These are phyloP conservation scores for Alternaria novae-zelandiae DNA, from an alignment of 2,329 filamentous ascomycete genomes.

Conservation along the genomic window DNA sequence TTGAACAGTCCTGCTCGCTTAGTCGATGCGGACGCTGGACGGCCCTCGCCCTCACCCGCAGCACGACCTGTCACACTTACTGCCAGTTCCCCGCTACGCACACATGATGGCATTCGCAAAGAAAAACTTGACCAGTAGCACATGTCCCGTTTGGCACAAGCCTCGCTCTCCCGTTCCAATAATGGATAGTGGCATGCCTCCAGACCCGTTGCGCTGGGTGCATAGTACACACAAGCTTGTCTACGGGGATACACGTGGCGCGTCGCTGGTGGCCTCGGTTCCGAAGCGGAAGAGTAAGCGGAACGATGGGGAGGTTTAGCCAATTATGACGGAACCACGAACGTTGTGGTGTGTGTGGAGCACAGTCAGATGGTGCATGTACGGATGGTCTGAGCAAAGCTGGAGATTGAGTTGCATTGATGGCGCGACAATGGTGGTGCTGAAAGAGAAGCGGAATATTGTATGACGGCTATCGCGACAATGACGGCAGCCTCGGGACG, in stretches of 20 bases:
- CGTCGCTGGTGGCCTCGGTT: slow-evolving; percentile 36
- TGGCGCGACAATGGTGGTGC: slow-evolving; percentile 16
- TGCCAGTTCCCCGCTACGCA: slow-evolving; percentile 24
- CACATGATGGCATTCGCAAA: slow-evolving; percentile 25
- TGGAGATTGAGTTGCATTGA: slow-evolving; percentile 17
- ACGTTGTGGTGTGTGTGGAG: slow-evolving; percentile 9
- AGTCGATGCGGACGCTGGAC: slow-evolving; percentile 36
- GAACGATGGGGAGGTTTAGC: slow-evolving; percentile 22
- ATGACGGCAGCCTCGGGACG: slow-evolving; percentile 4
- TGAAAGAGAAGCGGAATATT: slow-evolving; percentile 3
- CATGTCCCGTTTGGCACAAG: slow-evolving; percentile 13
- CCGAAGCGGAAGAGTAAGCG: slow-evolving; percentile 17
- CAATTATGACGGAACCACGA: slow-evolving; percentile 23
- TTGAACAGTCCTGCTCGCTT: slow-evolving; percentile 36
- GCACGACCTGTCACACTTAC: slow-evolving; percentile 42
- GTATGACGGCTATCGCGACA: slow-evolving; percentile 14
- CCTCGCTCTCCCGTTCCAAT: slow-evolving; percentile 11
- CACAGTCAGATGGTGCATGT: slow-evolving; percentile 15
- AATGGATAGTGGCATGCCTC: slow-evolving; percentile 28
- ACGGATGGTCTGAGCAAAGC: slow-evolving; percentile 7
- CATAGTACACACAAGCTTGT: slow-evolving; percentile 15
- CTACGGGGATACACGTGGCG: slow-evolving; percentile 46
- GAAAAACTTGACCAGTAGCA: slow-evolving; percentile 8
- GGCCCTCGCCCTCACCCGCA: slow-evolving; percentile 40
- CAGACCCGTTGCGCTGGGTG: slow-evolving; percentile 18